phyloP scores from a whole-genome alignment of 2,329 filamentous ascomycete genomes.

The Aurifilum marmelostoma region DNA sequence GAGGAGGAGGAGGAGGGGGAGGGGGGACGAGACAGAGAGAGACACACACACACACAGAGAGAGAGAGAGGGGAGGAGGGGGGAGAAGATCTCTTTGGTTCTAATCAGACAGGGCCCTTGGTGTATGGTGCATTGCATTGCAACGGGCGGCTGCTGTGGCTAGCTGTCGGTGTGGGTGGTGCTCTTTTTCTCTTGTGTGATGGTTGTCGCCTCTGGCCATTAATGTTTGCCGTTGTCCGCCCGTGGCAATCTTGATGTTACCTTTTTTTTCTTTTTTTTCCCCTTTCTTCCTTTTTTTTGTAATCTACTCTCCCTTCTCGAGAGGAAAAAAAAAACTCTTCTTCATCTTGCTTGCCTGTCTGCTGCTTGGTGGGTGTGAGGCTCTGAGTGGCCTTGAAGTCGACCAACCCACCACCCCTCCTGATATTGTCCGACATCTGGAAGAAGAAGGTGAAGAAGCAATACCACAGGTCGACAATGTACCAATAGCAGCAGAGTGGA shows the following conservation, averaged over 20 bases:
- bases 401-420: no score
- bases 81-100: not conserved
- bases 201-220: constrained; percentile 14
- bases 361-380: not conserved
- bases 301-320: not conserved
- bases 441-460: no score
- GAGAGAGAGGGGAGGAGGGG: not conserved
- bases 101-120: constrained; percentile 4
- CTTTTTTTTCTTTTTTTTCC: not conserved
- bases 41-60: not conserved
- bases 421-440: not conserved
- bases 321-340: no score
- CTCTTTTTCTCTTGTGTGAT: constrained; percentile 3
- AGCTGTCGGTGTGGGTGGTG: not conserved
- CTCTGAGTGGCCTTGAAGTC: not conserved
- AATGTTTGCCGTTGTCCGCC: constrained; percentile 2
- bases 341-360: not conserved
- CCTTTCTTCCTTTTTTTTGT: constrained; percentile 8
- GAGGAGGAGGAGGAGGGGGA: not conserved
- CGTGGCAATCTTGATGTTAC: not conserved
- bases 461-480: constrained; percentile 18
- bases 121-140: not conserved
- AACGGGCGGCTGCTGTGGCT: constrained; percentile 20
- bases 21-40: not conserved
- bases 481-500: constrained; percentile 17